Evolutionary conservation across 805 yeast species (phyloP), one percentile per base, ranked within the genome.

Genomic region (Wickerhamiella alocasiicola): DNA sequence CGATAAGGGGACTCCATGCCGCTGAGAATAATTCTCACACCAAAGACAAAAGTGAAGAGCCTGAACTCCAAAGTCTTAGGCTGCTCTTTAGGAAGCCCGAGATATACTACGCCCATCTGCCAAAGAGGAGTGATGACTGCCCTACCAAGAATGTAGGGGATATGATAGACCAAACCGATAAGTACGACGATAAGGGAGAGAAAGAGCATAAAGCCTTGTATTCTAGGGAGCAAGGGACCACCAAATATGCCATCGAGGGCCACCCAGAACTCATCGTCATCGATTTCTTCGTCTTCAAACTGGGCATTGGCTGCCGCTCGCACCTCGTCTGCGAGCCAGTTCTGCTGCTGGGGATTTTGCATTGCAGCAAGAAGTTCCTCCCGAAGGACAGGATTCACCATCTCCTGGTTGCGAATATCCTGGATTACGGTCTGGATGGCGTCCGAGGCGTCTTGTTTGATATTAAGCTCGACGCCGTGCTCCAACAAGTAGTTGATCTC

Each of bases 81-180:
- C 23, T 16, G 6, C 30, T 24, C n/a, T 20, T 7, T 12, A 20
- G 9, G 6, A 9, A 16, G 19, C 20, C 23, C 23, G 7, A 31
- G 34, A 15, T 26, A 25, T 6, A 5, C 5, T 3, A 9, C 20
- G 16, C 12, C 19, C 15, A 9, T 11, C 18, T 13, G 9, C n/a
- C 36, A 21, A n/a, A 13, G 18, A 9, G 5, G 19, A 3, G 5
- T 26, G 24, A 32, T 21, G 6, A 32, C 17, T 5, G 15, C 9
- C 17, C 36, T 38, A 13, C 44, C 44, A 11, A 32, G 17, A 3
- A 9, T 11, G 15, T 17, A 31, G 5, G 44, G 44, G 7, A n/a
- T 11, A 19, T 16, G 20, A 21, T 35, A 42, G 11, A 42, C 6
- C 9, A 26, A 11, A 20, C 25, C 28, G 18, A 36, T 31, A 17